Evolutionary conservation across 495 filamentous ascomycete species (phyloP), one percentile per base, ranked within the genome.

Genomic region (Lepidopterella palustris): DNA sequence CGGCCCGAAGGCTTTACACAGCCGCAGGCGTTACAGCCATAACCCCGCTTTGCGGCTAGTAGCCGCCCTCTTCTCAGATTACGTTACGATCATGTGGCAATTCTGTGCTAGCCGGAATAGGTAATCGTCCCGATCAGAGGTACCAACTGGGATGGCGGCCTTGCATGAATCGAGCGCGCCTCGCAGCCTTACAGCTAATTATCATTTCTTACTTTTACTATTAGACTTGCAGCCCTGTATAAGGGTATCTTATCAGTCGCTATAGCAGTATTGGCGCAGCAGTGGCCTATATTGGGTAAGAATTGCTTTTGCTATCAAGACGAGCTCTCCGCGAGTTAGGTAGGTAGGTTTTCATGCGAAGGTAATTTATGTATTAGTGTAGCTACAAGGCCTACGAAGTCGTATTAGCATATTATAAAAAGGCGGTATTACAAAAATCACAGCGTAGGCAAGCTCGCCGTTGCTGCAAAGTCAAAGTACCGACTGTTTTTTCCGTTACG

Each of bases 81-180:
- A 61, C 26, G 40, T 55, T 50, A 55, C 40, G 45, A 61, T 61
- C 56, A 56, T 61, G 29, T 61, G 23, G 52, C 52, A 61, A 40
- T 56, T 56, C 28, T 55, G n/a, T n/a, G 31, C 15, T 15, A 35
- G 31, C 31, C 6, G 31, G 15, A 15, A 35, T 35, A 15, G 15
- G 6, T 35, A 15, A 35, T 35, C 6, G 31, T 15, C 15, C 15
- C 31, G 31, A 35, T 35, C 15, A 15, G 15, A 35, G 15, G 50
- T 53, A 53, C 50, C 25, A 24, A 53, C 4, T 18, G 4, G 50
- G 4, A 10, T 53, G 50, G 50, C 25, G 23, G 18, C 9, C 45
- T 20, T 18, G n/a, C 18, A 27, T 53, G 24, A 13, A 53, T 53
- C 13, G 49, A 53, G 49, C 39, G 18, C 45, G 5, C 6, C 9